Conservation (phyloP, 1,284 basidiomycete species). For the Meripilus lineatus region DNA sequence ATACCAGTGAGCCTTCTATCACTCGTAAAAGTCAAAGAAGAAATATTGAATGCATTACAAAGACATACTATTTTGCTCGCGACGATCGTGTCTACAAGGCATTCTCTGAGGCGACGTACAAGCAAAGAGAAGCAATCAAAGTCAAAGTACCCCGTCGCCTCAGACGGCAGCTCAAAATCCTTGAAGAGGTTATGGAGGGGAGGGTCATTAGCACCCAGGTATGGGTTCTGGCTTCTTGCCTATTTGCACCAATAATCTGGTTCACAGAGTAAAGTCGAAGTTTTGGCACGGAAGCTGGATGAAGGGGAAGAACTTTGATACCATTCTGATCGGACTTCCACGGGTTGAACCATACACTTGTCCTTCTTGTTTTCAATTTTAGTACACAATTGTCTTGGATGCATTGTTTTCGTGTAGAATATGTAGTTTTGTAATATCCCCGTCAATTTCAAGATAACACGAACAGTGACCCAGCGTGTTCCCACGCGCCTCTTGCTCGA, state of each 20-base stretch:
- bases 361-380: too few species aligned
- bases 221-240: conserved; percentile 20
- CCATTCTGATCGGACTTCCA: too few species aligned
- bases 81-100: conserved; percentile 75
- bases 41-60: conserved; percentile 5
- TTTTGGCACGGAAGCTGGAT: conserved; percentile 56
- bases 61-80: conserved; percentile 78
- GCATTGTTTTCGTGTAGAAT: too few species aligned
- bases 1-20: conserved; percentile 52
- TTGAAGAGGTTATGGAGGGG: conserved; percentile 60
- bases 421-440: too few species aligned
- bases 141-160: conserved; percentile 47
- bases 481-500: too few species aligned
- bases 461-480: too few species aligned
- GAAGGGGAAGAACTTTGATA: conserved; percentile 31
- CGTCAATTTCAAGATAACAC: too few species aligned
- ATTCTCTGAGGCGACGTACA: conserved; percentile 57
- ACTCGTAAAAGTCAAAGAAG: conserved; percentile 5
- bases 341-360: too few species aligned
- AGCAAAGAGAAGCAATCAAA: conserved; percentile 46
- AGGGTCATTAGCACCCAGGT: conserved; percentile 61
- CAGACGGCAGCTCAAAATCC: conserved; percentile 66
- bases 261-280: conserved; percentile 61
- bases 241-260: conserved; percentile 10
- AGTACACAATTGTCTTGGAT: too few species aligned